Conservation (phyloP, 1,284 basidiomycete genomes). For the Testicularia cyperi region DNA sequence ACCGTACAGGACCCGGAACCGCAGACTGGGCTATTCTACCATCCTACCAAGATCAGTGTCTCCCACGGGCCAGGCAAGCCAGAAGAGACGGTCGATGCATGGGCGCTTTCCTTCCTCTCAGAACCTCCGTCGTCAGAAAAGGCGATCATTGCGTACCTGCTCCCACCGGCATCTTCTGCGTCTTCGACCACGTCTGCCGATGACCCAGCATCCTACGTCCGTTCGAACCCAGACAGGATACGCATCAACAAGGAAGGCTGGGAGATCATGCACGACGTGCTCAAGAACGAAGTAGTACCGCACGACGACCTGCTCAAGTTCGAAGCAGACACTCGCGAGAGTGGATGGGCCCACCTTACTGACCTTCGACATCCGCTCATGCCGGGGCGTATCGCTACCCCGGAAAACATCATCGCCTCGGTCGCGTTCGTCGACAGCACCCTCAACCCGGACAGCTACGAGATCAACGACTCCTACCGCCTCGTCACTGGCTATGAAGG, state of each 20-base stretch:
- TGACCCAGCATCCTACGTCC: conserved; percentile 27
- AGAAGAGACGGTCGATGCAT: conserved; percentile 11
- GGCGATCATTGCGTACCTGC: conserved; percentile 29
- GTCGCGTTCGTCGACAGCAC: conserved; percentile 50
- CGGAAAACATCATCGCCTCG: conserved; percentile 53
- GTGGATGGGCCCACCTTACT: conserved; percentile 55
- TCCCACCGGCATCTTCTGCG: conserved; percentile 12
- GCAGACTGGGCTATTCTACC: conserved; percentile 46
- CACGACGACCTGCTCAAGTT: conserved; percentile 47
- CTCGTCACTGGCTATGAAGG: conserved; percentile 50
- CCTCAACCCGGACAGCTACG: conserved; percentile 45
- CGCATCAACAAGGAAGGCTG: conserved; percentile 45
- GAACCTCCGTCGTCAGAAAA: conserved; percentile 9
- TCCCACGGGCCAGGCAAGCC: conserved; percentile 6
- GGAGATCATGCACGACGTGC: conserved; percentile 44
- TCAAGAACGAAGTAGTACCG: conserved; percentile 41
- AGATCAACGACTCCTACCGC: conserved; percentile 51
- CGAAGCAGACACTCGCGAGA: conserved; percentile 47
- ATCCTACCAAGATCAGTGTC: conserved; percentile 30
- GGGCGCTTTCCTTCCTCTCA: conserved; percentile 41
- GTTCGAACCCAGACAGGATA: conserved; percentile 39
- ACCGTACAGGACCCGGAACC: conserved; percentile 30
- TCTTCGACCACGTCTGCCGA: background rate
- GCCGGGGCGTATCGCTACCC: conserved; percentile 52
- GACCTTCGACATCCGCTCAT: conserved; percentile 49